phyloP scores from a whole-genome alignment of 2,329 filamentous ascomycete species.

The Coniochaeta sp. region DNA sequence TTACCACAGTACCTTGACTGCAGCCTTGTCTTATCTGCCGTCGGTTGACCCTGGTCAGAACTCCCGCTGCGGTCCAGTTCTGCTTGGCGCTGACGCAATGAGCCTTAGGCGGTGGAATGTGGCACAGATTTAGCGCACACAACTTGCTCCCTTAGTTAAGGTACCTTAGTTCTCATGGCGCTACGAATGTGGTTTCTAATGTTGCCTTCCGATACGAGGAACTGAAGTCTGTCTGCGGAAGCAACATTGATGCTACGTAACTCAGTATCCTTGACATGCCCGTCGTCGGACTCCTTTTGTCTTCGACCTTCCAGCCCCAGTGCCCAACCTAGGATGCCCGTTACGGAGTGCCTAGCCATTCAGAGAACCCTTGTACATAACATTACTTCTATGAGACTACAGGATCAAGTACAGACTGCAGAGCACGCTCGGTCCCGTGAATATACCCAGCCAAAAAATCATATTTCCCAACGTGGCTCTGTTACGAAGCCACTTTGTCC shows the following conservation, averaged over 20 bases:
- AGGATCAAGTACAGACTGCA: conserved; percentile 54
- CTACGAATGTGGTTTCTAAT: no score
- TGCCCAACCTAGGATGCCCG: not conserved
- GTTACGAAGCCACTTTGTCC: conserved; percentile 57
- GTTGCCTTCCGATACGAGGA: no score
- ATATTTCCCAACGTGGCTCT: conserved; percentile 61
- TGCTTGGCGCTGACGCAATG: conserved; percentile 17
- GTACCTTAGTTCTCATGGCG: no score
- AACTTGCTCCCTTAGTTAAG: no score
- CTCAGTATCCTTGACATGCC: not conserved
- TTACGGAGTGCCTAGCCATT: not conserved
- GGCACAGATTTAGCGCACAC: not conserved
- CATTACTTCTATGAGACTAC: conserved; percentile 16
- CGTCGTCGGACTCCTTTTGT: not conserved
- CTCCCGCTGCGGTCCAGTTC: no score
- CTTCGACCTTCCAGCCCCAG: not conserved
- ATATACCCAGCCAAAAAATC: conserved; percentile 73
- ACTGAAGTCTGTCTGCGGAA: no score
- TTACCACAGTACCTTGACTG: no score
- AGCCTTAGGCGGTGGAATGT: not conserved
- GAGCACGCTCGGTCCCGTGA: conserved; percentile 63
- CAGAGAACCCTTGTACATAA: not conserved
- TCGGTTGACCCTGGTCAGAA: not conserved
- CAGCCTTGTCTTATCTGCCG: conserved; percentile 1
- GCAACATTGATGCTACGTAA: no score